Conservation (phyloP, 176 grass and related monocot genomes). For the Rhynchospora breviuscula region DNA sequence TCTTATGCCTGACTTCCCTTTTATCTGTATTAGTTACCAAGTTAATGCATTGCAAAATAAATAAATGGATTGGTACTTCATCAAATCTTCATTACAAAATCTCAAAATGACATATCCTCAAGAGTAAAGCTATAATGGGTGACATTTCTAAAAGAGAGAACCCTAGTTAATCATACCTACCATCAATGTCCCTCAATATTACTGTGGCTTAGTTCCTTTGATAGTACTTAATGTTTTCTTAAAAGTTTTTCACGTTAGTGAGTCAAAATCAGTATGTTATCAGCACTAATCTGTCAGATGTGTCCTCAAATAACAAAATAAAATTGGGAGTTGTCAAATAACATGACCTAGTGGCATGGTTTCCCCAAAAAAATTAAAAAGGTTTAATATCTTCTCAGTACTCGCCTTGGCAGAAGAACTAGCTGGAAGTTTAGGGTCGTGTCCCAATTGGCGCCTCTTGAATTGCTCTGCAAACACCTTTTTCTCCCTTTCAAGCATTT, state of each 20-base stretch:
- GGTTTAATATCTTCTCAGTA: not conserved
- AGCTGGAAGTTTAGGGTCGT: not conserved
- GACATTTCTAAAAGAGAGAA: not conserved
- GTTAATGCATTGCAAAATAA: not conserved
- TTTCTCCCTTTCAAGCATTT: not conserved
- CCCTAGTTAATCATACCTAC: not conserved
- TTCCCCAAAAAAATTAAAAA: not conserved
- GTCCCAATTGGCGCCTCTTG: not conserved
- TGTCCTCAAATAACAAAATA: not conserved
- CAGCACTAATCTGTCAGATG: not conserved
- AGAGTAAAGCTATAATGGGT: not conserved
- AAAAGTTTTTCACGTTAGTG: not conserved
- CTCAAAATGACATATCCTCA: not conserved
- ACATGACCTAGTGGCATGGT: not conserved
- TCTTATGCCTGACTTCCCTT: conserved; percentile 6
- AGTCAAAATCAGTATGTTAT: not conserved
- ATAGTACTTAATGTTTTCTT: not conserved
- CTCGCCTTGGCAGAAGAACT: conserved; percentile 1
- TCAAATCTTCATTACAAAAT: not conserved
- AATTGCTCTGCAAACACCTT: not conserved
- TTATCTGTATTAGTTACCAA: not conserved
- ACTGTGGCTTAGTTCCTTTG: not conserved
- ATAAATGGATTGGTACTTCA: not conserved
- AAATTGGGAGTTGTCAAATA: not conserved
- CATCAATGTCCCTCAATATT: not conserved